Base-by-base conservation (phyloP, 2,329 filamentous ascomycete species). In the Raffaelea albimanens region DNA sequence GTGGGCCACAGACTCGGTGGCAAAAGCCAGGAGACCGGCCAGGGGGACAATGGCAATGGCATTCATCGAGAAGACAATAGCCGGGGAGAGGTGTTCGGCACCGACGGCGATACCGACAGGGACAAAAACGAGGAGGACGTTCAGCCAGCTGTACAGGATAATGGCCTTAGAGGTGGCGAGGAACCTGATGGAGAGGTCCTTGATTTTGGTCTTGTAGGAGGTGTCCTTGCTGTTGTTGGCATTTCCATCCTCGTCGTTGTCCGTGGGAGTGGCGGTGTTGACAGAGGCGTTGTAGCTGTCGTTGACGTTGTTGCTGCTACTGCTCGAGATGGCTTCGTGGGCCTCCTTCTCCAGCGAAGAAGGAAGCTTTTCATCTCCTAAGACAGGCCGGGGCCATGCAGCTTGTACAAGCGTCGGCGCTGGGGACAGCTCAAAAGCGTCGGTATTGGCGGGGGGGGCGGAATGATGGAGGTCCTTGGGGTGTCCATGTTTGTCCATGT, bases 101-200 rank as follows among this genome's bases (percentile, higher is more conserved):
- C 83, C 71, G 48, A 81, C 72, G 50, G 73, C 73, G 57, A 93
- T 90, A 56, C 86, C 87, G 46, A 86, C 72, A 8, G 86, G 87
- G 25, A 91, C 86, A 59, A 89, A 89, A 47, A 90, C 66, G 53
- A 91, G 70, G 55, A 91, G 69, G 47, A 87, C 58, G 61, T 93
- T 91, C 68, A 91, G 70, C 77, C 83, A 88, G 69, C 82, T 88
- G 61, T 86, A 79, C 40, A 81, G 74, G 52, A 90, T 57, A 58
- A 80, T 79, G 61, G 68, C 73, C 72, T 71, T 73, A 54, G 72
- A 65, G 61, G 82, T 78, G 59, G 69, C 65, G 53, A 68, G 66
- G 45, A 67, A 65, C 52, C 65, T 21, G 48, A 40, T 34, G 20
- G 31, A 33, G 14, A 52, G 45, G 48, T 61, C 63, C 25, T 55